A percentile compares a stretch with the other conserved stretches of the same genome.
These are phyloP conservation scores for Fusarium citri DNA, from an alignment of 2,329 filamentous ascomycete species.

Conservation along the genomic window DNA sequence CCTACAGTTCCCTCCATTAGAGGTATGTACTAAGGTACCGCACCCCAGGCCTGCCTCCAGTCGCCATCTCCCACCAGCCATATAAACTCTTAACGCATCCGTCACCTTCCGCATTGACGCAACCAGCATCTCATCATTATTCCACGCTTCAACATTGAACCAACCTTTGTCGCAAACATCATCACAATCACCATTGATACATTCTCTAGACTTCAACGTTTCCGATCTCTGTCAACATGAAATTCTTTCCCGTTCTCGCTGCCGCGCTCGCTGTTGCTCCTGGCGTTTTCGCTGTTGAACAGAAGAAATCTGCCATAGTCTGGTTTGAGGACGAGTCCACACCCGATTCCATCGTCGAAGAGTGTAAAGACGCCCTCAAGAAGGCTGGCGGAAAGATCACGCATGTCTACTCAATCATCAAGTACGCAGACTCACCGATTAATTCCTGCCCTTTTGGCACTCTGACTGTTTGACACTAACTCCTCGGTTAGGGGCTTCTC, in stretches of 20 bases:
- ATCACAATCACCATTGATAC: background rate
- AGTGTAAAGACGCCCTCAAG: constrained; percentile 78
- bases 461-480: constrained; percentile 42
- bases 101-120: constrained; percentile 25
- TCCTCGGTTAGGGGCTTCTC: constrained; percentile 74
- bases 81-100: constrained; percentile 32
- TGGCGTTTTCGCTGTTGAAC: constrained; percentile 70
- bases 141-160: background rate
- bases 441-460: background rate
- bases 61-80: constrained; percentile 21
- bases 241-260: constrained; percentile 64
- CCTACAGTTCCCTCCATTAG: background rate
- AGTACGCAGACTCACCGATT: constrained; percentile 61
- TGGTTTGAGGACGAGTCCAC: constrained; percentile 76
- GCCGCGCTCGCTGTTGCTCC: constrained; percentile 69
- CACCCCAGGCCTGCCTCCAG: background rate
- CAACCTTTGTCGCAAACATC: constrained; percentile 10
- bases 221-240: constrained; percentile 65
- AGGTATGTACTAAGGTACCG: background rate
- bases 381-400: constrained; percentile 81
- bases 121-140: constrained; percentile 15
- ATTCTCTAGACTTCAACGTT: constrained; percentile 2
- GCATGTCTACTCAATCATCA: constrained; percentile 77
- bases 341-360: constrained; percentile 73
- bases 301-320: constrained; percentile 80